These are phyloP conservation scores for Dispira simplex DNA, from an alignment of 192 early-diverging fungal species.

Conservation along the genomic window DNA sequence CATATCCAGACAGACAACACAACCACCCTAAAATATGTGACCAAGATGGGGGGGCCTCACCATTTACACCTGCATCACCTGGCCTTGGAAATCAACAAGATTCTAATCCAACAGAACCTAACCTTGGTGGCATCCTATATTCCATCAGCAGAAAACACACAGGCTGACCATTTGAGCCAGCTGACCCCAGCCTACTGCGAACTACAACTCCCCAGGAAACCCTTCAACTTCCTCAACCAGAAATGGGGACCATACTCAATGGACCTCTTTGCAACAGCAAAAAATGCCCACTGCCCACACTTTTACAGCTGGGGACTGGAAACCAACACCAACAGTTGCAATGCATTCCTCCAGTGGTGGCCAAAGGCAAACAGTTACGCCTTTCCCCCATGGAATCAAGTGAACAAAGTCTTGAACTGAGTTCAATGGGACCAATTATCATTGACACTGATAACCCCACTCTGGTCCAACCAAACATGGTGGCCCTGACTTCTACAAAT, in stretches of 20 bases:
- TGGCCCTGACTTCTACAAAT: too few species aligned
- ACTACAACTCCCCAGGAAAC: background rate
- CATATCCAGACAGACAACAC: background rate
- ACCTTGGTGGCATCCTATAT: background rate
- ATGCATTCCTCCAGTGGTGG: too few species aligned
- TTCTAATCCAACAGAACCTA: background rate
- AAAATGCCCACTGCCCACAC: too few species aligned
- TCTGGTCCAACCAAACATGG: background rate
- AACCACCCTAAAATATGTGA: background rate
- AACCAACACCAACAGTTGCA: too few species aligned
- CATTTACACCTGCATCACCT: background rate
- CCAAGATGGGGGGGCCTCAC: background rate
- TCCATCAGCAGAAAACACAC: too few species aligned
- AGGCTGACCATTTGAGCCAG: too few species aligned
- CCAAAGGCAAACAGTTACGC: too few species aligned
- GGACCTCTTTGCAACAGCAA: background rate
- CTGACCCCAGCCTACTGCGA: background rate
- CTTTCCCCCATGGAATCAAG: too few species aligned
- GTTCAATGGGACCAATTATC: background rate
- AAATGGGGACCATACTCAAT: too few species aligned
- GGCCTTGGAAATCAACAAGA: background rate
- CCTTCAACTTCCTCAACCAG: background rate
- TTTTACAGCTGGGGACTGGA: too few species aligned
- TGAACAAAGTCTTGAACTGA: too few species aligned
- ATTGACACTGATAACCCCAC: background rate